These are phyloP conservation scores for Sugiyamaella floridensis DNA, from an alignment of 805 yeast species.

Conservation along the genomic window DNA sequence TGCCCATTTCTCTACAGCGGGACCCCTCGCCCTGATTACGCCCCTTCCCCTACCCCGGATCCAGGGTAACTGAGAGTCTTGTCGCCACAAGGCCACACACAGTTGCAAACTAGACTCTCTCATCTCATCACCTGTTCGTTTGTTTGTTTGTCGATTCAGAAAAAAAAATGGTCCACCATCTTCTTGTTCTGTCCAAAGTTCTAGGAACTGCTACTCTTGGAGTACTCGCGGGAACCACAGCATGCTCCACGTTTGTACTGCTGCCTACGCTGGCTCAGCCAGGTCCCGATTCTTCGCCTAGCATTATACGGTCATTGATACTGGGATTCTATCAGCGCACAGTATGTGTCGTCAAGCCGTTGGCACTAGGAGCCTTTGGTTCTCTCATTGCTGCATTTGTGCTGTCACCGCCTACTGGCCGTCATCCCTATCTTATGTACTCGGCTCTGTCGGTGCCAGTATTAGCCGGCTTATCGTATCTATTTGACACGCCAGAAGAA, in stretches of 20 bases:
- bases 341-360: conserved; percentile 11
- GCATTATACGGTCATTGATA: background rate
- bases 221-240: conserved; percentile 30
- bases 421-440: conserved; percentile 33
- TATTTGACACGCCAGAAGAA: conserved; percentile 4
- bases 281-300: background rate
- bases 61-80: background rate
- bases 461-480: conserved; percentile 1
- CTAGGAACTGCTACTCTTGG: conserved; percentile 33
- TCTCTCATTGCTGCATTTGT: conserved; percentile 24
- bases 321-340: background rate
- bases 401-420: conserved; percentile 22
- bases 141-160: background rate
- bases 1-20: too few relatives aligned
- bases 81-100: background rate
- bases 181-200: conserved; percentile 29
- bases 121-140: background rate
- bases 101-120: background rate
- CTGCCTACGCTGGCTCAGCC: conserved; percentile 11
- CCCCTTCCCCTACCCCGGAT: background rate
- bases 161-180: conserved; percentile 16
- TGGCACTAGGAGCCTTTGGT: conserved; percentile 21
- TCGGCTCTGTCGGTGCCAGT: conserved; percentile 28
- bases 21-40: too few relatives aligned
- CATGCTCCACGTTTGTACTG: conserved; percentile 17